Evolutionary conservation across 1,139 yeast species (phyloP), one percentile per base, ranked within the genome.

Genomic region (Pichia sorboxylosa): DNA sequence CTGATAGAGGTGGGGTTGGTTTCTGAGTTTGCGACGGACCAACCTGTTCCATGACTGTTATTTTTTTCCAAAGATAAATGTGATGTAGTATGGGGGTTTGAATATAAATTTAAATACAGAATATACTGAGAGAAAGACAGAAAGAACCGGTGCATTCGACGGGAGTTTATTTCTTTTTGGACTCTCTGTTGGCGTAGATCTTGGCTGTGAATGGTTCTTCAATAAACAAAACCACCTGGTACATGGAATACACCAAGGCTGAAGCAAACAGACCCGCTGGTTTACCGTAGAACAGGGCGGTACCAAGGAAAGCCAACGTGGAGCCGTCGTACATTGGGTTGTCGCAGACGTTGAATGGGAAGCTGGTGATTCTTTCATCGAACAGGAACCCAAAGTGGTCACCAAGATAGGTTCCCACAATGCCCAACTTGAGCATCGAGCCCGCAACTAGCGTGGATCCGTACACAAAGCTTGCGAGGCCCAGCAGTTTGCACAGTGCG

Each of bases 291-390:
- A 80, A 81, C 45, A 90, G 63, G 3, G 94, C 92, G 28, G 93
- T 78, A 27, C 95, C 98, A 52, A 90, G 62, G 64, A 90, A 90
- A 36, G 93, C 75, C 46, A 90, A 62, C 18, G 90, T 71, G 6
- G 94, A 81, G 16, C 98, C 98, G 51, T 81, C 80, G 59, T 90
- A 90, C 98, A 90, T 90, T 40, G 98, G 98, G 56, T 90, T 90
- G 51, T 83, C 79, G 45, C 79, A 71, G 39, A 85, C 71, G 48
- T 78, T 87, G 66, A 90, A 90, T 16, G 98, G 98, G 66, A 90
- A 90, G 1, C 81, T 77, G n/a, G 92, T 79, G 40, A 90, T 95
- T 51, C 94, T 69, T 43, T 81, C 73, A 42, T 74, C 73, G 93
- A 87, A 90, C 49, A 90, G 69, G 49, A 90, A 87, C 1, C 98